Evolutionary conservation across 129 eudicot genomes (phyloP).

Genomic region (Flaveria linearis): DNA sequence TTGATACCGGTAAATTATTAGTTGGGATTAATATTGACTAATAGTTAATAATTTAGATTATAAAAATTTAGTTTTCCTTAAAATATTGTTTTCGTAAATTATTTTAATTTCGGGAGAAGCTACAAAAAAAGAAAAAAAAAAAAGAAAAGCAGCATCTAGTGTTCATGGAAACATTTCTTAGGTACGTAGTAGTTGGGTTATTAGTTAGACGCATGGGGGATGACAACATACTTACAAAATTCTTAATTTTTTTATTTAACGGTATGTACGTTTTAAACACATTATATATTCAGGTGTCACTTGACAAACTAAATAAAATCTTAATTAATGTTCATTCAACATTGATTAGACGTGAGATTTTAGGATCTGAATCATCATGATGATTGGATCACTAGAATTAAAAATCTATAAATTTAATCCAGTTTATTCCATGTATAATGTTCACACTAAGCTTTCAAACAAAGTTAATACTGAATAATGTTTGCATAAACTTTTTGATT

Average conservation of each 20-base stretch:
- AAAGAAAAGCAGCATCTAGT: background rate
- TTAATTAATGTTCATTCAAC: no score
- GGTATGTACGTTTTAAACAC: background rate
- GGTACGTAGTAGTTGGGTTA: background rate
- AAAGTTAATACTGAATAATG: no score
- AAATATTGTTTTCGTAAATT: no score
- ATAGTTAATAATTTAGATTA: no score
- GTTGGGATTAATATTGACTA: no score
- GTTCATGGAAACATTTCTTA: background rate
- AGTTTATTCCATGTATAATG: no score
- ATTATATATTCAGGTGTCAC: background rate
- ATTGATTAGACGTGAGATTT: background rate
- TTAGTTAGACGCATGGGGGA: slow-evolving; percentile 1
- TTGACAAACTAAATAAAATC: background rate
- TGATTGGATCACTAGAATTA: background rate
- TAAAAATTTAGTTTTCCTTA: no score
- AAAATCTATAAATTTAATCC: no score
- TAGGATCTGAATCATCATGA: background rate
- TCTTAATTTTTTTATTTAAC: background rate
- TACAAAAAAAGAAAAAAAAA: background rate
- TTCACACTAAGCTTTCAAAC: no score
- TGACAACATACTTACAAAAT: slow-evolving; percentile 1
- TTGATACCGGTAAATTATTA: no score
- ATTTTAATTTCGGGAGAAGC: background rate
- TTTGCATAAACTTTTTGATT: no score